phyloP scores from a whole-genome alignment of 2,329 filamentous ascomycete genomes.

The Chaetomiaceae sp. region DNA sequence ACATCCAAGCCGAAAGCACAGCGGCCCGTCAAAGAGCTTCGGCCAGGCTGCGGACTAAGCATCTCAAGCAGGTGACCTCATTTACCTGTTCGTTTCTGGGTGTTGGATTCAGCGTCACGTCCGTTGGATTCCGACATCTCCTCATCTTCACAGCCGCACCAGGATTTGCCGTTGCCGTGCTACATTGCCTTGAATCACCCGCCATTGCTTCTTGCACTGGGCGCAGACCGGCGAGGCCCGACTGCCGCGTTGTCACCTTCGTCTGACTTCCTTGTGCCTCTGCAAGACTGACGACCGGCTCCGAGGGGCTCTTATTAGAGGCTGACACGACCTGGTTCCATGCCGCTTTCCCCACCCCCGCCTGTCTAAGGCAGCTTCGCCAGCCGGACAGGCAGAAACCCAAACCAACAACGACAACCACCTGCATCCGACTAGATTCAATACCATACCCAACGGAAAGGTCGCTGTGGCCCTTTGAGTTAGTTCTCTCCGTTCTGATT shows the following conservation, averaged over 20 bases:
- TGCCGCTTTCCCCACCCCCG: slow-evolving; percentile 18
- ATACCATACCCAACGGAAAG: neutral
- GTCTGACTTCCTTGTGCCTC: neutral
- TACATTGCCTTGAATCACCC: too few relatives aligned
- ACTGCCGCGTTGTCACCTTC: neutral
- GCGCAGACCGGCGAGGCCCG: neutral
- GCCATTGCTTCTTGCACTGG: neutral
- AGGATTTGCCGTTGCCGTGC: too few relatives aligned
- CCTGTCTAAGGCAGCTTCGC: slow-evolving; percentile 20
- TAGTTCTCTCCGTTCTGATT: slow-evolving; percentile 3
- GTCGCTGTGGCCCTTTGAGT: neutral
- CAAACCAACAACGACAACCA: slow-evolving; percentile 13
- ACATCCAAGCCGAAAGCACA: too few relatives aligned
- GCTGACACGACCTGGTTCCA: slow-evolving; percentile 18
- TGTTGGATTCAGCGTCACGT: too few relatives aligned
- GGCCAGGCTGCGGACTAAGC: too few relatives aligned
- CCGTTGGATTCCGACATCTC: too few relatives aligned
- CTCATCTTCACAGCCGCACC: too few relatives aligned
- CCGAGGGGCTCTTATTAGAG: slow-evolving; percentile 13
- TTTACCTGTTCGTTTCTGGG: too few relatives aligned
- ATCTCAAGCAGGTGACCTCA: too few relatives aligned
- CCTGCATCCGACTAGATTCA: slow-evolving; percentile 2
- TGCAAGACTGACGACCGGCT: neutral
- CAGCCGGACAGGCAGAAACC: slow-evolving; percentile 20
- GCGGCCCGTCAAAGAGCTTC: too few relatives aligned